A percentile compares a stretch with the other conserved stretches of the same genome.
phyloP scores from a whole-genome alignment of 2,329 filamentous ascomycete genomes.

The Aspergillus quadrilineatus region DNA sequence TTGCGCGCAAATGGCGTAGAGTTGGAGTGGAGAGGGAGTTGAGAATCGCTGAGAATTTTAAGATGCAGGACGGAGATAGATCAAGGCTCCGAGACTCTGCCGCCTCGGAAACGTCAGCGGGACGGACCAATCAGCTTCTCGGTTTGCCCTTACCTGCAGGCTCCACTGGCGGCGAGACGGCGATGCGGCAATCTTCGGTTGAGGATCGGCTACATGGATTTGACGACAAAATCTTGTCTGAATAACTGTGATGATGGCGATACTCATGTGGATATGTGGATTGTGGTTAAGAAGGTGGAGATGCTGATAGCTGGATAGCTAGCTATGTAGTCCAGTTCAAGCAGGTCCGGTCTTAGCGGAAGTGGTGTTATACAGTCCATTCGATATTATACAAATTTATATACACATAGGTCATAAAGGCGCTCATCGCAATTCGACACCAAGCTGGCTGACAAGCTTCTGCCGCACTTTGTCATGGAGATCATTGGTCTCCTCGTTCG shows the following conservation, averaged over 20 bases:
- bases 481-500: constrained; percentile 73
- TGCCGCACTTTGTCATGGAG: constrained; percentile 68
- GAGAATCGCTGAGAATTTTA: constrained; percentile 11
- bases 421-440: constrained; percentile 71
- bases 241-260: not conserved
- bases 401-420: not conserved
- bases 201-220: not conserved
- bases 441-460: constrained; percentile 67
- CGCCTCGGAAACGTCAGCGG: constrained; percentile 21
- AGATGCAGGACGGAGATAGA: constrained; percentile 29
- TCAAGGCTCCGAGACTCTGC: constrained; percentile 33
- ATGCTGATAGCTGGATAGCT: not conserved
- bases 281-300: not conserved
- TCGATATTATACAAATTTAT: constrained; percentile 8
- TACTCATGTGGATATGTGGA: not conserved
- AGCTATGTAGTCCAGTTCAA: not conserved
- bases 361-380: constrained; percentile 8
- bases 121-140: constrained; percentile 33
- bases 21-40: constrained; percentile 11
- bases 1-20: constrained; percentile 6
- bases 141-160: constrained; percentile 22
- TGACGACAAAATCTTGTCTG: not conserved
- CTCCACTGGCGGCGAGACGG: constrained; percentile 13
- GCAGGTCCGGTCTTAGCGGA: not conserved
- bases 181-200: constrained; percentile 22